These are phyloP conservation scores for Calonectria henricotiae DNA, from an alignment of 2,329 filamentous ascomycete genomes.

Conservation along the genomic window DNA sequence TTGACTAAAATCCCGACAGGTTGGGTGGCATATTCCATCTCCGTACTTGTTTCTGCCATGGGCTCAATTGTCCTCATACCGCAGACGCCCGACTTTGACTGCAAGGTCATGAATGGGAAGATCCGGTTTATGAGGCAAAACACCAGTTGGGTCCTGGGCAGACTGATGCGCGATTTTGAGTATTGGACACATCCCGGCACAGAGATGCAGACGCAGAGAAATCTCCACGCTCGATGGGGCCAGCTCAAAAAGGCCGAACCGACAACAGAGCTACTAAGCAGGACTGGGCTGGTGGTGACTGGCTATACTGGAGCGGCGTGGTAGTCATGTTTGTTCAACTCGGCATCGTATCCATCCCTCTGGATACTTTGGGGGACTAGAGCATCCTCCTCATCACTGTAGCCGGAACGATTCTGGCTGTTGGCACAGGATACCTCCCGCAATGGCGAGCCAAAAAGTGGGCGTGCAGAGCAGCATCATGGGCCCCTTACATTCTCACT, in stretches of 20 bases:
- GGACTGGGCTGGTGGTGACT: not conserved
- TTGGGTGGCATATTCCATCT: conserved; percentile 8
- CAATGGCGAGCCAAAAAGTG: conserved; percentile 18
- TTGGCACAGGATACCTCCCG: conserved; percentile 7
- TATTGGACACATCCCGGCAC: not conserved
- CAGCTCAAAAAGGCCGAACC: not conserved
- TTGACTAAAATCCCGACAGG: not conserved
- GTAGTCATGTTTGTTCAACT: not conserved
- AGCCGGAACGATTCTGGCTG: not conserved
- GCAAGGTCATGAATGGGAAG: conserved; percentile 14
- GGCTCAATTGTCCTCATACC: conserved; percentile 10
- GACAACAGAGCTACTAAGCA: not conserved
- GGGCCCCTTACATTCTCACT: not conserved
- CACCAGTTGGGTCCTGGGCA: conserved; percentile 8
- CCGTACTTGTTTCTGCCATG: not conserved
- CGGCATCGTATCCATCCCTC: conserved; percentile 14
- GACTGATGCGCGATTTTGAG: conserved; percentile 20
- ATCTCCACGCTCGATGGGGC: not conserved
- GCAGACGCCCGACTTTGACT: conserved; percentile 4
- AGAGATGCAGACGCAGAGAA: not conserved
- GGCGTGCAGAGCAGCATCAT: not conserved
- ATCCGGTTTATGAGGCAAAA: conserved; percentile 2
- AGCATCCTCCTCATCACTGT: conserved; percentile 13
- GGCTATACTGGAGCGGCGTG: conserved; percentile 2
- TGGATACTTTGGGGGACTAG: conserved; percentile 2